Evolutionary conservation across 805 yeast species (phyloP).

Genomic region (Lipomyces lipofer): DNA sequence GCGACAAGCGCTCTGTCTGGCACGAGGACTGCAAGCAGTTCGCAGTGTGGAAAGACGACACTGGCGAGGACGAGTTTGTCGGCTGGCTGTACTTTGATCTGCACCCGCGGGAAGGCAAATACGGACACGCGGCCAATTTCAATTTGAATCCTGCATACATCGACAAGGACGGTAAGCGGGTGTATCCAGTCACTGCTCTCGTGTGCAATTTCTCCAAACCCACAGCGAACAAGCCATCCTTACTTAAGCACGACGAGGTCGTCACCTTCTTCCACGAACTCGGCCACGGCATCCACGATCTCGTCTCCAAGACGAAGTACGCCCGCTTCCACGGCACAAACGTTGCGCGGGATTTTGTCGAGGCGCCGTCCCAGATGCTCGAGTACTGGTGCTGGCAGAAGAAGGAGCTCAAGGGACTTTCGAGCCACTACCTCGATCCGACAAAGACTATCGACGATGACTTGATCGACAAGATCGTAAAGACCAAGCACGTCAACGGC

Average conservation of each 20-base stretch:
- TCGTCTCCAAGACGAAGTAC: slow-evolving; percentile 64
- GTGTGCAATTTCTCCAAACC: slow-evolving; percentile 86
- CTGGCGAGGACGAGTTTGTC: slow-evolving; percentile 56
- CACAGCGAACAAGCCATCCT: slow-evolving; percentile 64
- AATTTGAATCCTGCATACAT: slow-evolving; percentile 61
- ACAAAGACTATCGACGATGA: slow-evolving; percentile 59
- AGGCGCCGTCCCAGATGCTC: slow-evolving; percentile 86
- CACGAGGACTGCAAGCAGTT: slow-evolving; percentile 75
- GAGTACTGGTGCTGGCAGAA: slow-evolving; percentile 87
- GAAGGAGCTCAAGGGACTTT: slow-evolving; percentile 56
- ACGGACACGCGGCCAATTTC: slow-evolving; percentile 87
- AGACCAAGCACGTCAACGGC: slow-evolving; percentile 73
- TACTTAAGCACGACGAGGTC: slow-evolving; percentile 75
- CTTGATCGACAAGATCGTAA: slow-evolving; percentile 57
- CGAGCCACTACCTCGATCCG: slow-evolving; percentile 62
- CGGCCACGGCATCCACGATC: slow-evolving; percentile 84
- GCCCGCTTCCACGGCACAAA: slow-evolving; percentile 74
- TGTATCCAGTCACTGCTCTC: slow-evolving; percentile 70
- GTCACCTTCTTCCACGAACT: slow-evolving; percentile 86
- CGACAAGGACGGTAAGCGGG: slow-evolving; percentile 49
- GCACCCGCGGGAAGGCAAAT: slow-evolving; percentile 84
- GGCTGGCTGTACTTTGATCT: slow-evolving; percentile 81
- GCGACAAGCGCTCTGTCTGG: slow-evolving; percentile 57
- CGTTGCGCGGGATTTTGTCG: slow-evolving; percentile 84
- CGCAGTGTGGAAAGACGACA: slow-evolving; percentile 67